A percentile compares a stretch with the other conserved stretches of the same genome.
Evolutionary conservation across 2,329 filamentous ascomycete species (phyloP).

Genomic region (Neocatenulostroma microsporum): DNA sequence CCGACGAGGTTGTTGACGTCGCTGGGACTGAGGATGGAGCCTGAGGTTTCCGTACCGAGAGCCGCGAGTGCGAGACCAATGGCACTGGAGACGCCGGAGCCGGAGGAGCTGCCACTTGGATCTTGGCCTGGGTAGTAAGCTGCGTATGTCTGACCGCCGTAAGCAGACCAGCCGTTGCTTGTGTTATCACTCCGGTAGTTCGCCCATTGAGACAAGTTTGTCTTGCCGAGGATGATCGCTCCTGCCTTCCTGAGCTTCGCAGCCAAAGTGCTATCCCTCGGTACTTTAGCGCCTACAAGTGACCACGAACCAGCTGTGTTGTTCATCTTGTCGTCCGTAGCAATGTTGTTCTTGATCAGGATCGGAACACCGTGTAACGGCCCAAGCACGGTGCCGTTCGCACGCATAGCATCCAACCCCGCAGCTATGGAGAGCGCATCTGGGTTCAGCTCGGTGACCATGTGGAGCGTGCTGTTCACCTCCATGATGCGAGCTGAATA

Average conservation of each 20-base stretch:
- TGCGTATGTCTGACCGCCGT: slow-evolving; percentile 54
- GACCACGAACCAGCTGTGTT: slow-evolving; percentile 59
- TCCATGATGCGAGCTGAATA: slow-evolving; percentile 46
- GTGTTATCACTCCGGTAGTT: slow-evolving; percentile 52
- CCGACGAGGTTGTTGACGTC: slow-evolving; percentile 55
- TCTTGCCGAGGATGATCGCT: slow-evolving; percentile 58
- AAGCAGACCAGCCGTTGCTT: slow-evolving; percentile 56
- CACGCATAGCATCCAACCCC: slow-evolving; percentile 43
- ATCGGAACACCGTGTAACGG: slow-evolving; percentile 59
- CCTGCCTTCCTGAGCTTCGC: slow-evolving; percentile 54
- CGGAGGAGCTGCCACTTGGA: slow-evolving; percentile 54
- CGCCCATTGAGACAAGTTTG: slow-evolving; percentile 58
- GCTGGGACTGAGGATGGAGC: slow-evolving; percentile 55
- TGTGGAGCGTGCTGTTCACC: slow-evolving; percentile 46
- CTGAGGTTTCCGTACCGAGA: slow-evolving; percentile 56
- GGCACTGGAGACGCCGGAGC: slow-evolving; percentile 52
- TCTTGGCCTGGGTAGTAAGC: slow-evolving; percentile 56
- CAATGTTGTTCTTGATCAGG: slow-evolving; percentile 60
- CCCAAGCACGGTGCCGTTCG: slow-evolving; percentile 40
- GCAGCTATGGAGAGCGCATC: slow-evolving; percentile 46
- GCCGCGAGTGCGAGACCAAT: slow-evolving; percentile 52
- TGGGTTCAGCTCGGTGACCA: slow-evolving; percentile 49
- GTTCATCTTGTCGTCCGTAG: slow-evolving; percentile 54
- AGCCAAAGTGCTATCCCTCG: slow-evolving; percentile 51
- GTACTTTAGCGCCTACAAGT: slow-evolving; percentile 51